Evolutionary conservation across 192 early-diverging fungal genomes (phyloP), one percentile per base, ranked within the genome.

Genomic region (Podila clonocystis): DNA sequence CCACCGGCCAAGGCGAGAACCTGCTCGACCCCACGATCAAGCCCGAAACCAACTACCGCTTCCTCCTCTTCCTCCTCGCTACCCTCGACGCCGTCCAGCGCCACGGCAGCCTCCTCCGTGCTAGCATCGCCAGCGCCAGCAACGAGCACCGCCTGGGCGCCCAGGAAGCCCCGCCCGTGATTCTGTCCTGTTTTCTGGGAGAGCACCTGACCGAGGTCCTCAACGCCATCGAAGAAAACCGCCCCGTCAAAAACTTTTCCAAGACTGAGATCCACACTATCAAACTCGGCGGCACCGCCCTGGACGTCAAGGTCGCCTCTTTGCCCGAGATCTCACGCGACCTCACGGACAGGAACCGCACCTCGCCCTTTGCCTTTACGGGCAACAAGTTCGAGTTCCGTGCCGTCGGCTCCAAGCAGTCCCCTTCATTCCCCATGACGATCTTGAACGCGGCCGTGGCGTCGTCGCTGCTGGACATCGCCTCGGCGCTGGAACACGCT

Each of bases 381-480:
- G 97, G 97, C 50, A 99, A 99, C 93, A 99, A 99, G 91, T 99
- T 99, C 77, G 97, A 99, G 89, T 98, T 97, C 96, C 94, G 96
- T 79, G 96, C 97, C 49, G 96, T 97, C 22, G 97, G 97, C 58
- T 96, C 97, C 68, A 97, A 97, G 87, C 96, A 97, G 86, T 96
- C 95, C 34, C 94, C 95, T 22, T 97, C 97, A 38, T 97, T 97
- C 91, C 96, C 97, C 19, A 90, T 96, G 52, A 94, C 95, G 0
- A 80, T 99, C 63, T 85, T 97, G 60, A 99, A 97, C 88, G 87
- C 94, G 73, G 93, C 95, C 60, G 96, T 97, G 31, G 92, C 96
- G 12, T 87, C 90, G 12, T 93, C 96, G 20, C 65, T 99, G 61
- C 82, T 69, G 67, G 89, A 90, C 63, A 88, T 97, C 61, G 85